Conservation (phyloP, 2,329 filamentous ascomycete species). For the Apiospora saccharicola region DNA sequence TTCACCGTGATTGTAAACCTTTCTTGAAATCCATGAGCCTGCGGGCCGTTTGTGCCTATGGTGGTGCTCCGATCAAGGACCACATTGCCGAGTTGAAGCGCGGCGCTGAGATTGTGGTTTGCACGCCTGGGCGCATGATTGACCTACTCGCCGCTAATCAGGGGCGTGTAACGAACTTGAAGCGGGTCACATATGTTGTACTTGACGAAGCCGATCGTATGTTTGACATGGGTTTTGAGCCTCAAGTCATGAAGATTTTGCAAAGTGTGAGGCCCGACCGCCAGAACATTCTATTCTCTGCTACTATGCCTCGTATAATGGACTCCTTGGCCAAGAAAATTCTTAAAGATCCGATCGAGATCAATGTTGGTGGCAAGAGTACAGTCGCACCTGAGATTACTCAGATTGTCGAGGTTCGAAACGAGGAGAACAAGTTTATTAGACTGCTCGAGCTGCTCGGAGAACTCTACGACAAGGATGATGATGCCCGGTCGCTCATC, state of each 20-base stretch:
- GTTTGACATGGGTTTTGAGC: constrained; percentile 99
- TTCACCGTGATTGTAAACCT: constrained; percentile 93
- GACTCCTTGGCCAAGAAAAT: constrained; percentile 91
- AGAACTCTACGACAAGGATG: constrained; percentile 83
- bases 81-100: constrained; percentile 94
- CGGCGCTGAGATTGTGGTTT: constrained; percentile 95
- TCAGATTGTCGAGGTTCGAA: constrained; percentile 87
- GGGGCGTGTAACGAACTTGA: constrained; percentile 91
- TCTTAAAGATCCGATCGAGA: constrained; percentile 84
- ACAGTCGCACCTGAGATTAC: constrained; percentile 92
- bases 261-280: constrained; percentile 89
- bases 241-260: constrained; percentile 97
- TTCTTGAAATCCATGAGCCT: constrained; percentile 88
- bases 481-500: constrained; percentile 87
- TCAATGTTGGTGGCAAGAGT: constrained; percentile 87
- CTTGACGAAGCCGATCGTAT: constrained; percentile 97
- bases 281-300: constrained; percentile 95
- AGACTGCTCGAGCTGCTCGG: constrained; percentile 87
- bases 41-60: constrained; percentile 90
- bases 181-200: constrained; percentile 90
- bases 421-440: constrained; percentile 83
- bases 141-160: constrained; percentile 93
- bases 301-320: constrained; percentile 95
- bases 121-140: constrained; percentile 94
- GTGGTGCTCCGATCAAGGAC: constrained; percentile 95